Base-by-base conservation (phyloP, 352 stramenopile genomes). In the Phytopythium sindhum region DNA sequence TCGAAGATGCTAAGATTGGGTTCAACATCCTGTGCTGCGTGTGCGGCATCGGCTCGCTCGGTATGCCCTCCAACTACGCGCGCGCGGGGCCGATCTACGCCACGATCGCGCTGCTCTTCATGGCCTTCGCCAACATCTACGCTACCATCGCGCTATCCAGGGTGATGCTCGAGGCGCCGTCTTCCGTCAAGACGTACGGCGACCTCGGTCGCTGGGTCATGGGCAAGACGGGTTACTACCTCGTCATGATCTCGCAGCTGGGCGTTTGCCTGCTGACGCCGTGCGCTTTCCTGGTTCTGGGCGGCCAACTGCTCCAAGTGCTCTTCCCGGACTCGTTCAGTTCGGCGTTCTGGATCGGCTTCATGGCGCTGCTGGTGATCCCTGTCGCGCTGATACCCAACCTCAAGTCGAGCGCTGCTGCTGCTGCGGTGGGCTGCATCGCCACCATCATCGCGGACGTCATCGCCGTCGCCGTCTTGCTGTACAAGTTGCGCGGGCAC, bases 11-110 rank as follows among this genome's bases (percentile, higher is more conserved):
- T n/a, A 51, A 51, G 44, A 51, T 51, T n/a, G 44, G 44, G 44
- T 88, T 88, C 69, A 86, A 84, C 63, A 69, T 89, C 61, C 73
- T 86, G 51, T 90, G 81, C 64, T 78, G 73, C 26, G 82, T 90
- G 55, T 90, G 73, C 61, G 81, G 81, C 55, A 82, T 91, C 64
- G 82, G 80, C 15, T 85, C 81, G 42, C 65, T 91, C 39, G 78
- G 80, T 56, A 88, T 91, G 77, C 80, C 80, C 2, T 79, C 68
- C 57, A 91, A 91, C 61, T 91, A 77, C 63, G 72, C 81, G 1
- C 78, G 81, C 2, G 79, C 81, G 10, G 79, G 77, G 0, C 79
- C 77, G 10, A 54, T 73, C 17, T 73, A 78, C 50, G 80, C 74
- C 21, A 78, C 64, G 2, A 68, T 84, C 55, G 80, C 74, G 10